These are phyloP conservation scores for Umbilicaria muhlenbergii DNA, from an alignment of 495 filamentous ascomycete genomes.

Conservation along the genomic window DNA sequence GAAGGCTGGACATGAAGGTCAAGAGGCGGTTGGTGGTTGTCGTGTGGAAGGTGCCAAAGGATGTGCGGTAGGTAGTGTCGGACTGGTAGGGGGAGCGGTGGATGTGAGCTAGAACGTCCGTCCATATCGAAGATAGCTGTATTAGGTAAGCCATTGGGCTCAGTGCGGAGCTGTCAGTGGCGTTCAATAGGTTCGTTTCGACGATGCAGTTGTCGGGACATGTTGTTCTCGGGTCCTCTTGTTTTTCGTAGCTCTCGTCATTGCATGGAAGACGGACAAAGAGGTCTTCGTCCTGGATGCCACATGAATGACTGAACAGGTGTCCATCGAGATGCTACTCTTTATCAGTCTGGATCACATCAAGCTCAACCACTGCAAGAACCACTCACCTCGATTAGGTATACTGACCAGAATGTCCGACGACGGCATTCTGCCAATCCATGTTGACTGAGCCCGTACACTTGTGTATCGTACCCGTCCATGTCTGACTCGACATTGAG, in stretches of 20 bases:
- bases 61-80: conserved; percentile 22
- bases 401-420: conserved; percentile 52
- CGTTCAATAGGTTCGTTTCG: conserved; percentile 12
- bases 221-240: conserved; percentile 33
- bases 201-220: conserved; percentile 37
- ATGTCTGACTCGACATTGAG: conserved; percentile 42
- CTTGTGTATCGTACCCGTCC: conserved; percentile 25
- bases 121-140: conserved; percentile 45
- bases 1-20: conserved; percentile 29
- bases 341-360: not conserved
- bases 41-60: conserved; percentile 34
- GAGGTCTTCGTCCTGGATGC: conserved; percentile 36
- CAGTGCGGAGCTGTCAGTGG: conserved; percentile 20
- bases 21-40: conserved; percentile 32
- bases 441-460: conserved; percentile 40
- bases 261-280: conserved; percentile 47
- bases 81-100: conserved; percentile 37
- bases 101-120: conserved; percentile 42
- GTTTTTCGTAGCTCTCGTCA: conserved; percentile 39
- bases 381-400: conserved; percentile 40
- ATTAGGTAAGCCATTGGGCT: conserved; percentile 46
- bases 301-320: conserved; percentile 29
- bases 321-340: conserved; percentile 39
- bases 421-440: conserved; percentile 48
- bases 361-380: not conserved